Percentiles rank a stretch among this genome's conserved stretches.
Evolutionary conservation across 2,329 filamentous ascomycete species (phyloP).

Genomic region (Ophiostoma triangulosporum): DNA sequence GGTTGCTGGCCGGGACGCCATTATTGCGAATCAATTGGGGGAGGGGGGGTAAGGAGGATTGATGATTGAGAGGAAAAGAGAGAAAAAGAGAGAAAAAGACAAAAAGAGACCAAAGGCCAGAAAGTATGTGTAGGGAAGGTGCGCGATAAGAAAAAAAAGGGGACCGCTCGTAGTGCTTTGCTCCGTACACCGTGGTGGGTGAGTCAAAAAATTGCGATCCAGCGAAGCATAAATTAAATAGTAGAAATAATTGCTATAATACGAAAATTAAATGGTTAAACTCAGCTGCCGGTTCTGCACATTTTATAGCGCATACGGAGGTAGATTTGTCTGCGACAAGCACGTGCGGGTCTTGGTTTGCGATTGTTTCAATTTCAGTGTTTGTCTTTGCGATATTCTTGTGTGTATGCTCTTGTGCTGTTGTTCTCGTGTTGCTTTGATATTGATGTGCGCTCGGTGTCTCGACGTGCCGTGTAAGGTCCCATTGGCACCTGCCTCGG

Average conservation of each 20-base stretch:
- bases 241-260: background rate
- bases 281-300: background rate
- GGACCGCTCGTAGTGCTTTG: constrained; percentile 1
- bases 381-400: background rate
- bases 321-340: no score
- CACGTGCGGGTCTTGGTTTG: no score
- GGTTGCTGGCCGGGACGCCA: constrained; percentile 23
- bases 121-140: background rate
- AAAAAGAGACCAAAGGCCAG: background rate
- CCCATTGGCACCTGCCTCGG: background rate
- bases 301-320: constrained; percentile 3
- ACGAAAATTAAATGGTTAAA: background rate
- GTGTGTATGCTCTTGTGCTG: background rate
- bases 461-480: background rate
- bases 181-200: constrained; percentile 1
- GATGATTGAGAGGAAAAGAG: constrained; percentile 5
- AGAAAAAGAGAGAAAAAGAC: background rate
- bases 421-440: background rate
- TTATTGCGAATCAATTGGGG: constrained; percentile 17
- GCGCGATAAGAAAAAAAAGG: constrained; percentile 7
- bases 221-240: background rate
- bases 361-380: background rate
- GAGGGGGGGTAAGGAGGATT: background rate
- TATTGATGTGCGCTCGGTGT: background rate
- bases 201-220: background rate